These are phyloP conservation scores for Pestalotiopsis sp. DNA, from an alignment of 2,329 filamentous ascomycete genomes.

Conservation along the genomic window DNA sequence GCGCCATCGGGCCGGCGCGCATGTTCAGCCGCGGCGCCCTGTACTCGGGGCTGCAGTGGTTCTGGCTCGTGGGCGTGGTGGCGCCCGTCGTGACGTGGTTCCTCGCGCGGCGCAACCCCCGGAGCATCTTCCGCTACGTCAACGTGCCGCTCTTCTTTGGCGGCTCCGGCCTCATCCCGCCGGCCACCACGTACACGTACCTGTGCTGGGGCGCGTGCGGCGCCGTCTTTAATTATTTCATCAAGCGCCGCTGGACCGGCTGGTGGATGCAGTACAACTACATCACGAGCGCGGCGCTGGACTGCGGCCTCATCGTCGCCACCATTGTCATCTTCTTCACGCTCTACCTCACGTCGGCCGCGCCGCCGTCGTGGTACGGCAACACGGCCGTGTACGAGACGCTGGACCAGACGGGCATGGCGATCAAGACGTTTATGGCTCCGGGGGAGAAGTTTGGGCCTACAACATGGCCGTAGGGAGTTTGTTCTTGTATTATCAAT, in stretches of 20 bases:
- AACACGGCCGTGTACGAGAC: constrained; percentile 53
- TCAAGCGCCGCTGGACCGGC: constrained; percentile 65
- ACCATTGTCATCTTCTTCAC: constrained; percentile 73
- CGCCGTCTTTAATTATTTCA: constrained; percentile 68
- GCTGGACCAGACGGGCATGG: constrained; percentile 45
- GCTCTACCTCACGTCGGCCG: constrained; percentile 60
- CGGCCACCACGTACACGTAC: constrained; percentile 72
- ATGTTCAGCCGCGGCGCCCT: constrained; percentile 68
- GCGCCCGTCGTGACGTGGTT: constrained; percentile 67
- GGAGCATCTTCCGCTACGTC: constrained; percentile 65
- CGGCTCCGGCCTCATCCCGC: constrained; percentile 64
- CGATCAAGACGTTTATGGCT: constrained; percentile 44
- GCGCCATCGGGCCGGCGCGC: constrained; percentile 69
- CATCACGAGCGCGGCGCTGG: constrained; percentile 71
- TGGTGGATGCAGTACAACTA: constrained; percentile 85
- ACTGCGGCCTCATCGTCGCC: constrained; percentile 67
- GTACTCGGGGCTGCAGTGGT: constrained; percentile 69
- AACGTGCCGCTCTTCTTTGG: constrained; percentile 72
- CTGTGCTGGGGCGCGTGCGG: constrained; percentile 72
- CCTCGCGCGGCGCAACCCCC: constrained; percentile 63
- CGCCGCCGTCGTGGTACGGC: constrained; percentile 65
- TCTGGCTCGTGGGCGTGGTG: constrained; percentile 69
- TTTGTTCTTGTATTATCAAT: not conserved
- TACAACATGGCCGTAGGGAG: constrained; percentile 43
- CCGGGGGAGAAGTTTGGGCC: constrained; percentile 56